Evolutionary conservation across 2,329 filamentous ascomycete species (phyloP), one percentile per base, ranked within the genome.

Genomic region (Trichoderma simmonsii): DNA sequence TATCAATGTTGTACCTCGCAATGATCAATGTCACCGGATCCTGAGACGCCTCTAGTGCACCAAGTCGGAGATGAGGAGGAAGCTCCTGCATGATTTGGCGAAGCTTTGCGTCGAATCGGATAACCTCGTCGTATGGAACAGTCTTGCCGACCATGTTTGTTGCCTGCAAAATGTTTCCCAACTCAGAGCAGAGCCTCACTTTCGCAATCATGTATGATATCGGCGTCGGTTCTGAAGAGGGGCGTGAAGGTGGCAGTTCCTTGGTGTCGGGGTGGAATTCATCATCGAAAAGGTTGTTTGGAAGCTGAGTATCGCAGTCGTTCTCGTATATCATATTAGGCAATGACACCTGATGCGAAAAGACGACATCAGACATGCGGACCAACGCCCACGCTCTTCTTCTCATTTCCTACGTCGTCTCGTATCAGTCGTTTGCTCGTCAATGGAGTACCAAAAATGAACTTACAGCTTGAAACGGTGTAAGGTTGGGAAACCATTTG

Each of bases 21-120:
- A 97, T 92, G 72, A 98, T 91, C 73, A 96, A 88, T 30, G 93
- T 93, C 80, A 96, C 90, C 21, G 97, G 91, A 77, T 97, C 95
- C 61, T 90, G 86, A 5, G 89, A 91, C 70, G 93, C 91, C 72
- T 95, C 91, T 72, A 97, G 86, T 0, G 91, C 87, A 36, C 91
- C 90, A 75, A 97, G 85, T 76, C 90, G 91, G 36, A 98, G 85
- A 80, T 97, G 92, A 3, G 93, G 91, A 1, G 96, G 93, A 64
- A 97, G 87, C 71, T 91, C 88, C 39, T 91, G 84, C 78, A 87
- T 87, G 39, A 90, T 82, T 71, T 89, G 87, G 39, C 90, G 84
- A 76, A 94, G 77, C 77, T 88, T 85, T 80, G 85, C 81, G 81
- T 93, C 87, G 78, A 90, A 83, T 75, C 88, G 83, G 76, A 92